Base-by-base conservation (phyloP, 352 stramenopile genomes). In the Saprolegnia diclina region DNA sequence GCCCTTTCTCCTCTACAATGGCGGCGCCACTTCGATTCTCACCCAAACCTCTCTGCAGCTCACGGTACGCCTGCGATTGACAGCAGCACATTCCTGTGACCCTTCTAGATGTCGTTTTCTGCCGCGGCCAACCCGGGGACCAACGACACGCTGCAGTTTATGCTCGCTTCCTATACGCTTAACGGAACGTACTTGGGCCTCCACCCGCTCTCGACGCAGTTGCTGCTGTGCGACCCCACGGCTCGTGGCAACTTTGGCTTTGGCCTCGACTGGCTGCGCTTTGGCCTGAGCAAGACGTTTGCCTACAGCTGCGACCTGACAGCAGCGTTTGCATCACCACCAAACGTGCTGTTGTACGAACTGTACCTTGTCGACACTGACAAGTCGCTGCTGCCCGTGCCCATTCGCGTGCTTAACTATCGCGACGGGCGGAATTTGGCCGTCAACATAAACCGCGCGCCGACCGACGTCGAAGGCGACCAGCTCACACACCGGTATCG, bases 1-100 rank as follows among this genome's bases (percentile, higher is more conserved):
- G 14, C 94, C 94, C 35, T 98, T 95, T 75, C 75, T 98, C n/a
- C 80, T 72, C 38, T 98, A 98, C 72, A 44, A 72, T 18, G 77
- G 85, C 1, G 76, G 79, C 10, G 77, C 83, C 18, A 71, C 73
- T 4, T 80, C 73, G 32, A 79, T 98, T 0, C 73, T 88, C 24
- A 74, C 86, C 50, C 81, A 83, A 53, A 80, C 79, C 19, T 72
- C 73, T 45, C 86, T 98, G 44, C 65, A 75, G 1, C 97, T 95
- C 83, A 82, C 77, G 77, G 81, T 90, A 71, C 21, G n/a, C 59
- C 48, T 13, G 26, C 59, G 21, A 44, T 38, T 1, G 50, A 35
- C 29, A 2, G 29, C 5, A 35, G 2, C 29, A 2, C 5, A 35
- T 35, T 5, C 2, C 16, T 21, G n/a, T 56, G 65, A 21, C 71